Conservation (phyloP, 2,329 filamentous ascomycete species). For the Fusarium sp. region DNA sequence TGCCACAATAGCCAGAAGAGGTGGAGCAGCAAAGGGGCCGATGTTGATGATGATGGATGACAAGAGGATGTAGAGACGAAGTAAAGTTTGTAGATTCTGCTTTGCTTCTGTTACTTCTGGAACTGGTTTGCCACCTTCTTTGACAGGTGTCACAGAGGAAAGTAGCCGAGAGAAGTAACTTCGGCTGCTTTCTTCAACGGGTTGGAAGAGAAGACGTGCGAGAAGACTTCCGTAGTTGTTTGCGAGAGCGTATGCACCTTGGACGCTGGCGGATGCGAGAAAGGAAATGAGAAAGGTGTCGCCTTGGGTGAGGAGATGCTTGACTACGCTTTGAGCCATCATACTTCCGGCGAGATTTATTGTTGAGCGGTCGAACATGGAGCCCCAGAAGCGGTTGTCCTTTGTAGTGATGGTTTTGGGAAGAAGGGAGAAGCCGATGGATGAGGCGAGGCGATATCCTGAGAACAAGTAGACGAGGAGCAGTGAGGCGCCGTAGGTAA, state of each 20-base stretch:
- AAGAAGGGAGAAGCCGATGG: slow-evolving; percentile 76
- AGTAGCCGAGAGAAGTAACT: slow-evolving; percentile 89
- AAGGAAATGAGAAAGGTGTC: slow-evolving; percentile 88
- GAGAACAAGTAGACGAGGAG: slow-evolving; percentile 76
- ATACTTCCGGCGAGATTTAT: slow-evolving; percentile 81
- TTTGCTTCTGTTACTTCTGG: slow-evolving; percentile 55
- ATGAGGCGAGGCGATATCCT: slow-evolving; percentile 65
- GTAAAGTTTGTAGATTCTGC: slow-evolving; percentile 69
- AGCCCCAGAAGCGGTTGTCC: slow-evolving; percentile 59
- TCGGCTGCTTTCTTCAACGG: slow-evolving; percentile 92
- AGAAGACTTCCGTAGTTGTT: slow-evolving; percentile 94
- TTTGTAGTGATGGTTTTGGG: slow-evolving; percentile 52
- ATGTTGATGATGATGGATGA: slow-evolving; percentile 75
- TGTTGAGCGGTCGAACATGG: slow-evolving; percentile 76
- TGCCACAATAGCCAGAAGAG: slow-evolving; percentile 79
- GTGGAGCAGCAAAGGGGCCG: slow-evolving; percentile 79
- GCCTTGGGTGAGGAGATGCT: slow-evolving; percentile 93
- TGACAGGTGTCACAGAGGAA: slow-evolving; percentile 45
- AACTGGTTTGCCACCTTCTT: slow-evolving; percentile 35
- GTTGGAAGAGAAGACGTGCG: slow-evolving; percentile 91
- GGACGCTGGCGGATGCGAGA: slow-evolving; percentile 80
- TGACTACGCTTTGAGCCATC: slow-evolving; percentile 88
- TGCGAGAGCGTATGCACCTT: slow-evolving; percentile 92
- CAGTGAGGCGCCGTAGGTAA: slow-evolving; percentile 77
- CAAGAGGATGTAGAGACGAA: slow-evolving; percentile 80